Evolutionary conservation across 108 stramenopile genomes (phyloP).

Genomic region (Pseudonitzschia multiseries): DNA sequence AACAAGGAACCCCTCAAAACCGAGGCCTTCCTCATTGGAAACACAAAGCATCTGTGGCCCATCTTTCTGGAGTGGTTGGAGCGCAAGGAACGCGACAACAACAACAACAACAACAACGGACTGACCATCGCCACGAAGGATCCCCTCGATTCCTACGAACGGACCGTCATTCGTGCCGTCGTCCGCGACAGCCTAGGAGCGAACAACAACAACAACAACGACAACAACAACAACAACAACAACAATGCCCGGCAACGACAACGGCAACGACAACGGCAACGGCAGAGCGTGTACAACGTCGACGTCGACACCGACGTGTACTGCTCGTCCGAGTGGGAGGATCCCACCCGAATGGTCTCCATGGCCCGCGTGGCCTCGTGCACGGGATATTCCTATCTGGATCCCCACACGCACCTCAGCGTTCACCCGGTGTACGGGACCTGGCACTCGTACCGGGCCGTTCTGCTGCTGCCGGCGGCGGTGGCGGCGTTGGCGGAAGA

Average conservation of each 20-base stretch:
- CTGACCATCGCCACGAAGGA: neutral
- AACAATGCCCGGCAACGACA: neutral
- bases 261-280: too few species aligned
- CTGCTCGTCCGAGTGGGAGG: constrained; percentile 19
- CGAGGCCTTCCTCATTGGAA: constrained; percentile 52
- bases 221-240: too few species aligned
- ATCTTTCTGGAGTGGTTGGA: constrained; percentile 44
- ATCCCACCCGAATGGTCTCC: constrained; percentile 41
- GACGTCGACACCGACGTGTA: too few species aligned
- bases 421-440: constrained; percentile 53
- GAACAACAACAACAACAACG: neutral
- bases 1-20: too few species aligned
- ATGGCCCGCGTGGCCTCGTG: constrained; percentile 51
- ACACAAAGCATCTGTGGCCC: constrained; percentile 47
- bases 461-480: constrained; percentile 31
- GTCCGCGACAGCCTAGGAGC: neutral
- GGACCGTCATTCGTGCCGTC: constrained; percentile 1
- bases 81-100: neutral
- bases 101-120: neutral
- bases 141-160: constrained; percentile 13
- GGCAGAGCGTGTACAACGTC: too few species aligned
- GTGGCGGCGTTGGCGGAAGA: neutral
- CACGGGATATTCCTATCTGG: constrained; percentile 49
- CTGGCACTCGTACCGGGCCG: constrained; percentile 53
- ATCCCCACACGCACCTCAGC: constrained; percentile 49